Conservation (phyloP, 345 rosid genomes). For the Euphorbia lathyris region DNA sequence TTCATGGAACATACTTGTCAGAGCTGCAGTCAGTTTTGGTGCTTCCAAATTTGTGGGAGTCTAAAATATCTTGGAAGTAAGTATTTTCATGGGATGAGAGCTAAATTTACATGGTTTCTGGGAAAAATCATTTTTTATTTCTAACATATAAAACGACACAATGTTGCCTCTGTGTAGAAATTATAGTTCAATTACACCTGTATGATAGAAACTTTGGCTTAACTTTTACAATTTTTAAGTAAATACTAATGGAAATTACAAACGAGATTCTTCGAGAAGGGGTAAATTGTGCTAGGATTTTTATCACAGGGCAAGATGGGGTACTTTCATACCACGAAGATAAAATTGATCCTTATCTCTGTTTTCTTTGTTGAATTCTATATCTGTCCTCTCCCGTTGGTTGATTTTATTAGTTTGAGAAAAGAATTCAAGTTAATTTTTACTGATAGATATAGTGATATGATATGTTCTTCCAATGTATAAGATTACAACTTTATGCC, state of each 20-base stretch:
- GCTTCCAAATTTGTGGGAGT: constrained; percentile 2
- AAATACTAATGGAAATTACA: too few species aligned
- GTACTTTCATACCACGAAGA: background rate
- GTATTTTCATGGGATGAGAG: background rate
- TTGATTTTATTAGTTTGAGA: constrained; percentile 1
- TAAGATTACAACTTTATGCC: background rate
- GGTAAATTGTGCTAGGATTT: too few species aligned
- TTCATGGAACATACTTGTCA: constrained; percentile 82
- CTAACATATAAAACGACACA: too few species aligned
- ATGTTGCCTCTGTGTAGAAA: too few species aligned
- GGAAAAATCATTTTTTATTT: too few species aligned
- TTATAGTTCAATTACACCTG: too few species aligned
- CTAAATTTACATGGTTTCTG: too few species aligned
- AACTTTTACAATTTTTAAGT: too few species aligned
- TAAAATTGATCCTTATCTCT: too few species aligned
- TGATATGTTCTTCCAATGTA: background rate
- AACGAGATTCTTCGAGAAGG: too few species aligned
- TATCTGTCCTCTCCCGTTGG: background rate
- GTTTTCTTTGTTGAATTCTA: background rate
- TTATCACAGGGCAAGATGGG: background rate
- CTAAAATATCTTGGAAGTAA: constrained; percentile 2
- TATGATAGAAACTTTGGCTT: too few species aligned
- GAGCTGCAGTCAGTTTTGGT: constrained; percentile 48
- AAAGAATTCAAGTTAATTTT: background rate
- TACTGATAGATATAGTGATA: background rate